A percentile compares a stretch with the other conserved stretches of the same genome.
Conservation (phyloP, 345 rosid species). For the Zanthoxylum bungeanum region DNA sequence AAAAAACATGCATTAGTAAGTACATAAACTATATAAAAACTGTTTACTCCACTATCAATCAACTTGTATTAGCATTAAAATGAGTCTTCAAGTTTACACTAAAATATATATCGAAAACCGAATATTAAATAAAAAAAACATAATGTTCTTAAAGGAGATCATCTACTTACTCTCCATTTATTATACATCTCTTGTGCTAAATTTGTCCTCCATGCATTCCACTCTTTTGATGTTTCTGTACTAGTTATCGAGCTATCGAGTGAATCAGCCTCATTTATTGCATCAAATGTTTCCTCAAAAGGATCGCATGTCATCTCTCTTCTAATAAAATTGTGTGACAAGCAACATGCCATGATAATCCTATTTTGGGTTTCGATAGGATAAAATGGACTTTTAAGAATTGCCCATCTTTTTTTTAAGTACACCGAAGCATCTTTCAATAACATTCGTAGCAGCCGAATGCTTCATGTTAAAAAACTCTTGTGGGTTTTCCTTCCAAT, state of each 20-base stretch:
- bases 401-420: no score
- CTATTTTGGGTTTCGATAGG: not conserved
- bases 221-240: not conserved
- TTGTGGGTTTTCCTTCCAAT: not conserved
- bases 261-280: not conserved
- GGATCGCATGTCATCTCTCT: not conserved
- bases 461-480: no score
- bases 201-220: not conserved
- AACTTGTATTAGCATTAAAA: no score
- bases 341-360: no score
- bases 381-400: not conserved
- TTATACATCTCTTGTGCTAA: not conserved
- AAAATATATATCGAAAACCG: no score
- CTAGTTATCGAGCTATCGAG: not conserved
- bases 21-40: no score
- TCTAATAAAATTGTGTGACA: not conserved
- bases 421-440: no score
- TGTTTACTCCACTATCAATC: no score
- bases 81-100: no score
- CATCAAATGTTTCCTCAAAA: not conserved
- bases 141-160: no score
- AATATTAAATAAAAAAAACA: no score
- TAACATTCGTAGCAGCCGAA: no score
- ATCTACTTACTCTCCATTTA: not conserved
- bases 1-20: not conserved